Conservation (phyloP, 106 monocot species). For the Agapanthus africanus region DNA sequence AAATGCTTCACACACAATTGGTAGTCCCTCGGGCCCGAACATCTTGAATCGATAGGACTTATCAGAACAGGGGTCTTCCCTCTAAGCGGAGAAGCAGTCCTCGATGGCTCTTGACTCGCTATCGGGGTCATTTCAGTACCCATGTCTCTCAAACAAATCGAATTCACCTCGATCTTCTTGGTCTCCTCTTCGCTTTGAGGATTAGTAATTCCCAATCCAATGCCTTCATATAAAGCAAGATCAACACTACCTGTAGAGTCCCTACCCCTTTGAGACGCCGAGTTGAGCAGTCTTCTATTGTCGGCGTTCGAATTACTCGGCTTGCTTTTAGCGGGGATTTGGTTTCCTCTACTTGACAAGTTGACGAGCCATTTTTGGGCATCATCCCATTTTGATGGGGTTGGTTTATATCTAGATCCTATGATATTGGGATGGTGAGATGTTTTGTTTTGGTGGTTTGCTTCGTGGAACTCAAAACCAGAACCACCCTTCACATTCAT, state of each 20-base stretch:
- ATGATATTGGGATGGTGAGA: constrained; percentile 30
- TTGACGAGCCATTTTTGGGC: constrained; percentile 91
- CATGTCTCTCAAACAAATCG: constrained; percentile 73
- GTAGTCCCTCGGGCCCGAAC: constrained; percentile 42
- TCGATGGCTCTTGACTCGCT: constrained; percentile 81
- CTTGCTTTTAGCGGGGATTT: constrained; percentile 19
- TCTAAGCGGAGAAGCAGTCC: constrained; percentile 60
- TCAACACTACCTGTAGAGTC: constrained; percentile 75
- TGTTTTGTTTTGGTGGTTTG: constrained; percentile 2
- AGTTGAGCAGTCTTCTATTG: constrained; percentile 55
- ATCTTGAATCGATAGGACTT: constrained; percentile 65
- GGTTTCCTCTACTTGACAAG: constrained; percentile 27
- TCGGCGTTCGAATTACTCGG: constrained; percentile 82
- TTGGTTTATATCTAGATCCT: constrained; percentile 46
- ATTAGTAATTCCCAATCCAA: constrained; percentile 10
- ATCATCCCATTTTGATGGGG: constrained; percentile 96
- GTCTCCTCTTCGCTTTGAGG: constrained; percentile 65
- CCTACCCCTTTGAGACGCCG: constrained; percentile 58
- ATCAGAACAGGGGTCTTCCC: constrained; percentile 50
- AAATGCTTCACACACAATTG: constrained; percentile 6
- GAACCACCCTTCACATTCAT: constrained; percentile 34
- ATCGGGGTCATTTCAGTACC: constrained; percentile 96
- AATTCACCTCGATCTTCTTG: constrained; percentile 68
- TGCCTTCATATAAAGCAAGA: constrained; percentile 31
- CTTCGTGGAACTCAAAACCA: constrained; percentile 40